Conservation (phyloP, 2,329 filamentous ascomycete species). For the Pseudocercospora eumusae region DNA sequence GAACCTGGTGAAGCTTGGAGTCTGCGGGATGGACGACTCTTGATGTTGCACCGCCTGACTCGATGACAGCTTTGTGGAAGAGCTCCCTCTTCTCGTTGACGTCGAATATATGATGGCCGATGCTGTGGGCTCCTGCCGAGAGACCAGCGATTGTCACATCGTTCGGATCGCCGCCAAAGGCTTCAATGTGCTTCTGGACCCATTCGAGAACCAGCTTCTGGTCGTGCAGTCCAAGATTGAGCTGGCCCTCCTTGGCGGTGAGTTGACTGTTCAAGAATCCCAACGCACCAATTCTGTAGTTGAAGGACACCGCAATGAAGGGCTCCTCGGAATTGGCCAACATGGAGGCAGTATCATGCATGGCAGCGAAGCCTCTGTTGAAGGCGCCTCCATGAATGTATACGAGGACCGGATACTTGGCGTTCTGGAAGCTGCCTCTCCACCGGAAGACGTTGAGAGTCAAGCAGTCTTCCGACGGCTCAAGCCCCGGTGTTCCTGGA, state of each 20-base stretch:
- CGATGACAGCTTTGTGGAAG: slow-evolving; percentile 52
- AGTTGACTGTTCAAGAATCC: slow-evolving; percentile 64
- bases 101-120: slow-evolving; percentile 67
- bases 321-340: slow-evolving; percentile 54
- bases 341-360: slow-evolving; percentile 56
- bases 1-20: slow-evolving; percentile 45
- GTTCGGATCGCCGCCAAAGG: slow-evolving; percentile 42
- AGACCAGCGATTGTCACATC: slow-evolving; percentile 39
- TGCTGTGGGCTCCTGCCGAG: slow-evolving; percentile 65
- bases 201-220: slow-evolving; percentile 48
- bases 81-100: slow-evolving; percentile 42
- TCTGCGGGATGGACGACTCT: slow-evolving; percentile 49
- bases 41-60: slow-evolving; percentile 51
- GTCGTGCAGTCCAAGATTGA: slow-evolving; percentile 48
- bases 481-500: slow-evolving; percentile 29
- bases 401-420: slow-evolving; percentile 56
- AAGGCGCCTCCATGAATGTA: slow-evolving; percentile 67
- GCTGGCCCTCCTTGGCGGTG: slow-evolving; percentile 54
- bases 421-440: slow-evolving; percentile 37
- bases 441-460: slow-evolving; percentile 61
- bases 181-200: slow-evolving; percentile 44
- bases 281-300: slow-evolving; percentile 65
- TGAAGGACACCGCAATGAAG: slow-evolving; percentile 60
- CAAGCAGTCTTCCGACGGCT: slow-evolving; percentile 56
- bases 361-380: slow-evolving; percentile 50